These are phyloP conservation scores for Phtheirospermum japonicum DNA, from an alignment of 257 asterid species.

Conservation along the genomic window DNA sequence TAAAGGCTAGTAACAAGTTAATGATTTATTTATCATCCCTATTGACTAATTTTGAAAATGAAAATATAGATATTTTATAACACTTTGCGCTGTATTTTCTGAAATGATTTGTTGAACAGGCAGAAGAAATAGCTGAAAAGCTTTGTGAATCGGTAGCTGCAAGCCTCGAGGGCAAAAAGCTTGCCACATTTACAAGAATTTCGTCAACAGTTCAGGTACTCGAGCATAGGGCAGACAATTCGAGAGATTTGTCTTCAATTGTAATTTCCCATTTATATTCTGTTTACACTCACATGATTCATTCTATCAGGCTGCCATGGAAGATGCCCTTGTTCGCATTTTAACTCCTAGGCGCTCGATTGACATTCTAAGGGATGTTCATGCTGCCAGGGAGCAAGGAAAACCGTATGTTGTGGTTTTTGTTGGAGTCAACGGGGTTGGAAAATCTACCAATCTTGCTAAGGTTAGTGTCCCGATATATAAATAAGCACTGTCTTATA, in stretches of 20 bases:
- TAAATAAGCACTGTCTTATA: neutral
- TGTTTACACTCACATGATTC: neutral
- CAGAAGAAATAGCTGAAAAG: constrained; percentile 97
- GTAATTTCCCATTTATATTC: neutral
- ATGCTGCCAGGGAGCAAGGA: constrained; percentile 86
- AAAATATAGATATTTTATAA: neutral
- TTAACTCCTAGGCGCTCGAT: constrained; percentile 94
- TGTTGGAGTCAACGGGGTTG: constrained; percentile 98
- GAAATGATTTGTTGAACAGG: constrained; percentile 51
- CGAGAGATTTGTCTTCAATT: neutral
- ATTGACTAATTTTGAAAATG: too few relatives aligned
- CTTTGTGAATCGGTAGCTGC: constrained; percentile 97
- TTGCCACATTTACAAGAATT: constrained; percentile 84
- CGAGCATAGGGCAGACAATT: neutral
- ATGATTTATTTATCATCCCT: too few relatives aligned
- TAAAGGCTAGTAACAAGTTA: too few relatives aligned
- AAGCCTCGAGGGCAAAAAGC: constrained; percentile 91
- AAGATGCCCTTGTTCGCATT: constrained; percentile 96
- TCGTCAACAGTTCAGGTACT: constrained; percentile 92
- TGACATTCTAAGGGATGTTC: constrained; percentile 95
- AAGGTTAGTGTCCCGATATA: constrained; percentile 34
- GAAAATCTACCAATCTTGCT: constrained; percentile 97
- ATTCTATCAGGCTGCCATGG: constrained; percentile 79
- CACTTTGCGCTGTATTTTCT: neutral
- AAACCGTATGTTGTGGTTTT: constrained; percentile 97